Evolutionary conservation across 2,329 filamentous ascomycete genomes (phyloP).

Genomic region (Aureobasidium sp.): DNA sequence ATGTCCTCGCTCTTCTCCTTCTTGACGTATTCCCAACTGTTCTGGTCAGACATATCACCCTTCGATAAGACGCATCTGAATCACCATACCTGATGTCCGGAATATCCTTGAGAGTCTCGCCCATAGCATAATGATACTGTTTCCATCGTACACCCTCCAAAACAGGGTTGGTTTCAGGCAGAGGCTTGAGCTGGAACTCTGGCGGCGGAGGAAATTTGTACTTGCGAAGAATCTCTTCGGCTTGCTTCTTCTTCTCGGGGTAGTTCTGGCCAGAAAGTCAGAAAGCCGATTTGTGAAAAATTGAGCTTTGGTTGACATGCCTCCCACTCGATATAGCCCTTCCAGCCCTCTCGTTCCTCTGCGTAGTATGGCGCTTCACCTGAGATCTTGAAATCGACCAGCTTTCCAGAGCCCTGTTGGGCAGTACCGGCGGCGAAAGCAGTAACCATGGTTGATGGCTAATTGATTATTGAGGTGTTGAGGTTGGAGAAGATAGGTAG

Average conservation of each 20-base stretch:
- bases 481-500: not conserved
- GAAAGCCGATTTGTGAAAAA: not conserved
- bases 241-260: constrained; percentile 58
- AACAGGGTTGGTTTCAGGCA: constrained; percentile 39
- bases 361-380: constrained; percentile 31
- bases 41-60: not conserved
- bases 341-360: constrained; percentile 37
- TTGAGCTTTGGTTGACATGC: not conserved
- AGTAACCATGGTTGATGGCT: not conserved
- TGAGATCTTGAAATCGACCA: not conserved
- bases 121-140: constrained; percentile 40
- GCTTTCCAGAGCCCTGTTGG: constrained; percentile 1
- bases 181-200: constrained; percentile 37
- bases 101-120: constrained; percentile 33
- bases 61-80: not conserved
- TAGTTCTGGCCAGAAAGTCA: constrained; percentile 37
- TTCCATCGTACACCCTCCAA: constrained; percentile 43
- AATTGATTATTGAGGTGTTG: not conserved
- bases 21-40: constrained; percentile 39
- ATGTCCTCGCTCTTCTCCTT: constrained; percentile 42
- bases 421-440: not conserved
- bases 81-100: constrained; percentile 42
- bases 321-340: constrained; percentile 62
- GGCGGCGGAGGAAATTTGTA: constrained; percentile 45
- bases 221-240: constrained; percentile 47